Evolutionary conservation across 441 rosid species (phyloP), one percentile per base, ranked within the genome.

Genomic region (Erodium moschatum): DNA sequence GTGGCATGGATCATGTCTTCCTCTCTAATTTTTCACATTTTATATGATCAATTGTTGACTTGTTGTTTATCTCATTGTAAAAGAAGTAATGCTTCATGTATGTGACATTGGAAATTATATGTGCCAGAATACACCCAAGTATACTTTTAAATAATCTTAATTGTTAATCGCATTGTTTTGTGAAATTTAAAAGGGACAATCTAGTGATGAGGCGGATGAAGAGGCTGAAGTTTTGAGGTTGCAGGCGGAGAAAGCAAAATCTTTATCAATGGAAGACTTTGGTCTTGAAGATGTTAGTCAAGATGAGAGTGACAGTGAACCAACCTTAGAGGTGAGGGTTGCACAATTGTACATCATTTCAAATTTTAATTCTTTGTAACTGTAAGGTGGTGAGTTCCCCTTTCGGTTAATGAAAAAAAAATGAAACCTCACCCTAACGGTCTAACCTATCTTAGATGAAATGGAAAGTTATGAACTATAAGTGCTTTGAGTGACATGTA

Each of bases 151-250:
- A 24, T 24, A 2, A 31, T 20, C 18, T 12, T 42, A 67, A 21
- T 4, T 24, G 65, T 15, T 46, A 68, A 72, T 46, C 15, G 16
- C 5, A 8, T 40, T 58, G 60, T 74, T 74, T 74, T 69, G 27
- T 79, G 27, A 60, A 42, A 65, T 68, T 71, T 78, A 67, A 33
- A 73, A 91, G 92, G 33, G 76, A 74, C 80, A 70, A 52, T 88
- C 96, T 60, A 90, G 96, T 69, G 92, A 92, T 50, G 97, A 91
- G 27, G 83, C 65, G 62, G 79, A 73, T 24, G 98, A 91, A 74
- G 98, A 94, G 80, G 81, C 76, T 9, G 93, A 82, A 75, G 90
- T 77, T 48, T 5, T 71, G 66, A 72, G 84, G 74, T 60, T 86
- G 74, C 85, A 76, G 69, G 73, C 70, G 68, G 84, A 79, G 74